These are phyloP conservation scores for Tuctoria greenei DNA, from an alignment of 176 grass and related monocot genomes.

Conservation along the genomic window DNA sequence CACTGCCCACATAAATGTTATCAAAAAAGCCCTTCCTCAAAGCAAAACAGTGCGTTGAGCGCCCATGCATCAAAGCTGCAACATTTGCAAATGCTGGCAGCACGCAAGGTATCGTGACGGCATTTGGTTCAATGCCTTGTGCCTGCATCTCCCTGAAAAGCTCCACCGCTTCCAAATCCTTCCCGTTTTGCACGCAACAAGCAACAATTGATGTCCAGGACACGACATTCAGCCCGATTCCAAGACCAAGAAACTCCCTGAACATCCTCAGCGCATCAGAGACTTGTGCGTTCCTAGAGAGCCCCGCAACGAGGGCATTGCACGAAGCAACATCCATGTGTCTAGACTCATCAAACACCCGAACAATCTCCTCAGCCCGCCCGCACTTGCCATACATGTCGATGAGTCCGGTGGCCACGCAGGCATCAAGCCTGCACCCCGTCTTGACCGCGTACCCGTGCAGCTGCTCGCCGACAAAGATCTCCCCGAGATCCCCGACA, in stretches of 20 bases:
- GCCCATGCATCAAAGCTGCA: conserved; percentile 60
- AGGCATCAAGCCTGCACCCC: conserved; percentile 36
- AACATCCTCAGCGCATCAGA: conserved; percentile 51
- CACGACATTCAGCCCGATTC: conserved; percentile 58
- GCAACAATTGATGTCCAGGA: conserved; percentile 80
- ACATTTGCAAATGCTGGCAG: conserved; percentile 74
- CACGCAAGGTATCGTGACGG: conserved; percentile 71
- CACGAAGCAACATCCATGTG: conserved; percentile 53
- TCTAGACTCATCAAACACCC: conserved; percentile 42
- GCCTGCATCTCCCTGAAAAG: conserved; percentile 75
- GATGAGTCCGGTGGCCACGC: conserved; percentile 52
- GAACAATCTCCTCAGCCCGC: conserved; percentile 43
- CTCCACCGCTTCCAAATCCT: conserved; percentile 58
- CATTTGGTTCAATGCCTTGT: conserved; percentile 56
- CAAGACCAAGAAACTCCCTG: conserved; percentile 38
- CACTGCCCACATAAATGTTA: conserved; percentile 59
- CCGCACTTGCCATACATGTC: conserved; percentile 61
- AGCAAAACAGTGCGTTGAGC: conserved; percentile 61
- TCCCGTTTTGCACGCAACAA: conserved; percentile 65
- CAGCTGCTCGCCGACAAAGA: conserved; percentile 45
- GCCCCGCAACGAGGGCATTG: conserved; percentile 58
- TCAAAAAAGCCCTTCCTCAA: conserved; percentile 46
- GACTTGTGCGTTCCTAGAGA: conserved; percentile 54
- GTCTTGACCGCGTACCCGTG: conserved; percentile 49
- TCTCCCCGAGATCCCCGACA: conserved; percentile 29